Percentiles rank a stretch among this genome's conserved stretches.
phyloP scores from a whole-genome alignment of 2,329 filamentous ascomycete species.

The Sclerotiophoma versabilis region DNA sequence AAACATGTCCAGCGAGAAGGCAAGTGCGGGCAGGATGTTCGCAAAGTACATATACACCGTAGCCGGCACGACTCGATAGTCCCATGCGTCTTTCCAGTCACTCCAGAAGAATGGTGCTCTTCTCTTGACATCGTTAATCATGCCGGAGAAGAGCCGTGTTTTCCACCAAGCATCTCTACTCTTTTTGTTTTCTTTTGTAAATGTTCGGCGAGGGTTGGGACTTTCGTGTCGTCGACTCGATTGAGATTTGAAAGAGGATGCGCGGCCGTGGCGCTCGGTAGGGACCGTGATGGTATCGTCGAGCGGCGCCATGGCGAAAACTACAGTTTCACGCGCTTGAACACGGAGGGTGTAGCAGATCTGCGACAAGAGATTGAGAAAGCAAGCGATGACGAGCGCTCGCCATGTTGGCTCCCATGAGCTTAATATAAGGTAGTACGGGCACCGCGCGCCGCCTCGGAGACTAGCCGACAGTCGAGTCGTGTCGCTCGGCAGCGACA shows the following conservation, averaged over 20 bases:
- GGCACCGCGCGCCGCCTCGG: not conserved
- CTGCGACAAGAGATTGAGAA: not conserved
- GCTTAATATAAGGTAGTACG: not conserved
- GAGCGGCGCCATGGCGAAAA: slow-evolving; percentile 22
- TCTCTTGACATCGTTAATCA: slow-evolving; percentile 78
- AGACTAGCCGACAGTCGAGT: slow-evolving; percentile 12
- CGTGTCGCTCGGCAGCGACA: not conserved
- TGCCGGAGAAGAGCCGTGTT: slow-evolving; percentile 77
- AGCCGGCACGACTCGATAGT: slow-evolving; percentile 85
- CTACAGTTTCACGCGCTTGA: not conserved
- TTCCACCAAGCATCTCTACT: slow-evolving; percentile 69
- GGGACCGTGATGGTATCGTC: slow-evolving; percentile 29
- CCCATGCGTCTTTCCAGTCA: slow-evolving; percentile 88
- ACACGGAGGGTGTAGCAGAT: not conserved
- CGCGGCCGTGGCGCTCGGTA: slow-evolving; percentile 26
- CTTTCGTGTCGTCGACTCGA: slow-evolving; percentile 19
- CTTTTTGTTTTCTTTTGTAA: slow-evolving; percentile 21
- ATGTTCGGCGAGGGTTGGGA: slow-evolving; percentile 2
- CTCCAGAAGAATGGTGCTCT: slow-evolving; percentile 79
- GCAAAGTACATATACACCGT: slow-evolving; percentile 96
- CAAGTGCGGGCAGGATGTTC: slow-evolving; percentile 85
- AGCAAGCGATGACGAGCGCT: not conserved
- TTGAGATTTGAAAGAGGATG: slow-evolving; percentile 23
- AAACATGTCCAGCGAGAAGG: slow-evolving; percentile 94
- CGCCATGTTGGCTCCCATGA: slow-evolving; percentile 6